Evolutionary conservation across 305 asterid species (phyloP).

Genomic region (Fraxinus velutina): DNA sequence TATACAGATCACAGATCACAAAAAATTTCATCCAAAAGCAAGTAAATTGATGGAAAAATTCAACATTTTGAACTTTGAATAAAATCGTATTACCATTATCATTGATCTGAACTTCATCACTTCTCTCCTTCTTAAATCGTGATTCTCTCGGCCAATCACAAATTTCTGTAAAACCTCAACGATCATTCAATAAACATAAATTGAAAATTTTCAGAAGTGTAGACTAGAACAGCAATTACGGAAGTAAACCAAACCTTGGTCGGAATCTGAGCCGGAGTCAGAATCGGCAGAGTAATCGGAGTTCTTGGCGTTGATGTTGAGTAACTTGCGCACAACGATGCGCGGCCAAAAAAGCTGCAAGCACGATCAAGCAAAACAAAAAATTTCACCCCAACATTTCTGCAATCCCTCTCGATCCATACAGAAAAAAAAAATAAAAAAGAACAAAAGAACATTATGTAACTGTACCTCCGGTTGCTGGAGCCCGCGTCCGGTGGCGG

Average conservation of each 20-base stretch:
- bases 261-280: conserved; percentile 54
- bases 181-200: neutral
- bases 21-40: neutral
- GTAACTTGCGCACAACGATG: conserved; percentile 72
- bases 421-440: neutral
- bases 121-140: conserved; percentile 42
- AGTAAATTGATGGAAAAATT: neutral
- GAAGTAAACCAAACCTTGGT: conserved; percentile 40
- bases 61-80: neutral
- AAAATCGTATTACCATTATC: conserved; percentile 39
- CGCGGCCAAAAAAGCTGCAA: conserved; percentile 85
- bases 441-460: neutral
- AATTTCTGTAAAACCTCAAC: conserved; percentile 34
- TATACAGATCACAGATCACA: conserved; percentile 8
- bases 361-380: conserved; percentile 87
- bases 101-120: conserved; percentile 37
- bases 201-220: neutral
- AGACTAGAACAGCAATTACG: neutral
- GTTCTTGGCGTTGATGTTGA: conserved; percentile 43
- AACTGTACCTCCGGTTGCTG: conserved; percentile 38
- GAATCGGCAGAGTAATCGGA: conserved; percentile 78
- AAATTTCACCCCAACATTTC: conserved; percentile 74
- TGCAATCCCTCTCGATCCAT: conserved; percentile 43
- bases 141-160: conserved; percentile 47
- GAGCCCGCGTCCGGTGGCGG: conserved; percentile 5